Base-by-base conservation (phyloP, 228 moss, liverwort and hornwort species). In the Sphagnum magellanicum region DNA sequence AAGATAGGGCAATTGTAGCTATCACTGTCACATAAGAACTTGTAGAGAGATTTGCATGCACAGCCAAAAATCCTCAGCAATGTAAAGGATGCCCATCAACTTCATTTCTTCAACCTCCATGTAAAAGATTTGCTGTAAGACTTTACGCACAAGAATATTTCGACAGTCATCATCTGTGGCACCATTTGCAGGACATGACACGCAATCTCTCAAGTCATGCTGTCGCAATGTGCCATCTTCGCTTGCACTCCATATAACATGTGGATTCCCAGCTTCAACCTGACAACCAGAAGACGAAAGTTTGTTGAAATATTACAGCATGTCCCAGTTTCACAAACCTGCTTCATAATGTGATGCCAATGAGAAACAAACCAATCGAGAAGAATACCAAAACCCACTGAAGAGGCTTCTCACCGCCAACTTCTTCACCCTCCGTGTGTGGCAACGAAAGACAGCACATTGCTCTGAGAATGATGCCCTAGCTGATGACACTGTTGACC, bases 261-360 rank as follows among this genome's bases (percentile, higher is more conserved):
- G 85, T 58, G 85, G 85, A 63, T 86, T 86, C 51, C 85, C 85
- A 12, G 81, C 82, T 68, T 86, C 85, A 50, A 86, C 85, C 85
- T 86, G 77, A 65, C 63, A 69, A 52, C 3, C 3, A 12, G 55
- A 8, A 8, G 55, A 55, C 2, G 8, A 70, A 12, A 59, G 52
- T 11, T 17, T 50, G 60, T n/a, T 48, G 12, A 12, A 55, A 32
- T 32, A 32, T 32, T 2, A 32, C 32, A 32, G 32, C 3, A 32
- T 32, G 3, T 32, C 32, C 32, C 32, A 32, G 32, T 32, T 32
- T 32, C 32, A 32, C 32, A 32, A 32, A 32, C 32, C 32, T 32
- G 32, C 32, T 32, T 32, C 32, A 32, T 3, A 32, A 32, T 32
- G 32, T 32, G 32, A 32, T 32, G 32, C 32, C 32, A 32, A 32